Percentiles rank a stretch among this genome's conserved stretches.
Evolutionary conservation across 139 green algal species (phyloP).

Genomic region (Parachlorella kessleri): DNA sequence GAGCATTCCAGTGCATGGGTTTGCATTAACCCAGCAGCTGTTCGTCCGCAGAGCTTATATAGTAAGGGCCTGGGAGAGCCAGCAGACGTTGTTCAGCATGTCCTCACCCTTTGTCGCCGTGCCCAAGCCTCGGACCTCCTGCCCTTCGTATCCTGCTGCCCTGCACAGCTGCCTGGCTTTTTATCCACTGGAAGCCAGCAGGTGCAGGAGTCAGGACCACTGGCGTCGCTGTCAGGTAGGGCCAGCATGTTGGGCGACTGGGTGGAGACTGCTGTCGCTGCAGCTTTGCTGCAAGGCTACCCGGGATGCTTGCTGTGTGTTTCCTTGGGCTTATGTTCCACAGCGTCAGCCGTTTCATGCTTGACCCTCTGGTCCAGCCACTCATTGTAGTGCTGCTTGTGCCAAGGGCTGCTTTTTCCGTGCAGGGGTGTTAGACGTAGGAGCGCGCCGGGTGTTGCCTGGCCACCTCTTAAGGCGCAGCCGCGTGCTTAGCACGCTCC

Average conservation of each 20-base stretch:
- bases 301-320: too few relatives aligned
- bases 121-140: conserved; percentile 4
- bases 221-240: conserved; percentile 14
- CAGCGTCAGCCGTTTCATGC: too few relatives aligned
- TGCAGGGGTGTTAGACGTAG: conserved; percentile 28
- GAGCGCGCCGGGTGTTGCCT: conserved; percentile 51
- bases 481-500: conserved; percentile 59
- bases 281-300: too few relatives aligned
- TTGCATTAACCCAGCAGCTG: too few relatives aligned
- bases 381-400: too few relatives aligned
- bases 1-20: too few relatives aligned
- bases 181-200: not conserved
- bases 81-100: conserved; percentile 27
- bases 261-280: not conserved
- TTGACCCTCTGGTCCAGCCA: too few relatives aligned
- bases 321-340: too few relatives aligned
- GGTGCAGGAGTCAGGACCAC: conserved; percentile 24
- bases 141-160: conserved; percentile 14
- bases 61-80: conserved; percentile 12
- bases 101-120: conserved; percentile 23
- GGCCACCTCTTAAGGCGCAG: conserved; percentile 66
- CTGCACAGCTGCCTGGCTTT: too few relatives aligned
- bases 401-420: too few relatives aligned
- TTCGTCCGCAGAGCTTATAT: conserved; percentile 12
- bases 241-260: not conserved